A percentile compares a stretch with the other conserved stretches of the same genome.
Evolutionary conservation across 495 filamentous ascomycete species (phyloP).

Genomic region (Daldinia decipiens): DNA sequence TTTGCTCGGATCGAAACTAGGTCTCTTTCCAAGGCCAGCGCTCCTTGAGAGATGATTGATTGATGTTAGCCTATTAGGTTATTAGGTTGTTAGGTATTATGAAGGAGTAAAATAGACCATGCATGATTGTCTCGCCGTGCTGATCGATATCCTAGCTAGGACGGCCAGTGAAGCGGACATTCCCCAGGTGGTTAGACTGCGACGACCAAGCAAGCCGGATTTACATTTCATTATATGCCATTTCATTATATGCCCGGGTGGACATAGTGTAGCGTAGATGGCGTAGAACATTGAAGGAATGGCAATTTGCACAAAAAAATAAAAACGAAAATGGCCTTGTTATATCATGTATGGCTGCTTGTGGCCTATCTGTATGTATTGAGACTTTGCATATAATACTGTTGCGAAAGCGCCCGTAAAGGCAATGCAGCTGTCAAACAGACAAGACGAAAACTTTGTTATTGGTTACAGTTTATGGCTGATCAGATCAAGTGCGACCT

Average conservation of each 20-base stretch:
- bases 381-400: slow-evolving; percentile 20
- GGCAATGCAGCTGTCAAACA: slow-evolving; percentile 37
- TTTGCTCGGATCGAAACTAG: slow-evolving; percentile 19
- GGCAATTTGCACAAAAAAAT: not conserved
- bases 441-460: slow-evolving; percentile 11
- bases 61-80: not conserved
- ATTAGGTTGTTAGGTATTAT: not conserved
- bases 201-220: slow-evolving; percentile 17
- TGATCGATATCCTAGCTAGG: slow-evolving; percentile 43
- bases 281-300: not conserved
- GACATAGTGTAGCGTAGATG: slow-evolving; percentile 15
- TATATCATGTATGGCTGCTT: not conserved
- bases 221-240: slow-evolving; percentile 21
- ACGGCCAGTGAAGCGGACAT: slow-evolving; percentile 34
- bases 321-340: not conserved
- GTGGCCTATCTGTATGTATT: slow-evolving; percentile 6
- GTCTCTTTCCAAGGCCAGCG: not conserved
- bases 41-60: slow-evolving; percentile 17
- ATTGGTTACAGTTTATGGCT: slow-evolving; percentile 35
- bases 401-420: slow-evolving; percentile 16
- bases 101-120: slow-evolving; percentile 18
- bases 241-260: slow-evolving; percentile 14
- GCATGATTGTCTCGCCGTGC: slow-evolving; percentile 36
- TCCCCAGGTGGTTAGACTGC: slow-evolving; percentile 40
- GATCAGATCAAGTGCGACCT: slow-evolving; percentile 41